These are phyloP conservation scores for Salisapilia sapeloensis DNA, from an alignment of 352 stramenopile species.

Conservation along the genomic window DNA sequence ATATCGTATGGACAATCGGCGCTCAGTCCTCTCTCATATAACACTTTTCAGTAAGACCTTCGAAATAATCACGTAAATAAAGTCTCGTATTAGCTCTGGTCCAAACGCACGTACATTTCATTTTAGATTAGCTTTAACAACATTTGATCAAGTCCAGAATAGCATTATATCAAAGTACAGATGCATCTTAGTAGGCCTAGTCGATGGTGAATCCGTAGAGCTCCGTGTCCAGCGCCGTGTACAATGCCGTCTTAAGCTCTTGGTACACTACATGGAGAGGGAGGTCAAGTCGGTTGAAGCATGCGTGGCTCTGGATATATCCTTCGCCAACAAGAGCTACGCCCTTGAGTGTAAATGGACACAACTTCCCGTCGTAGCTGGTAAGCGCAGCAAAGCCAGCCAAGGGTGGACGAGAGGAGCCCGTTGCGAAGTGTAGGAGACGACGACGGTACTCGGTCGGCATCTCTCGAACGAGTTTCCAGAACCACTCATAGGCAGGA, in stretches of 20 bases:
- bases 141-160: too few species aligned
- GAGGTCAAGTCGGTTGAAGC: constrained; percentile 86
- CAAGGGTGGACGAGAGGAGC: constrained; percentile 56
- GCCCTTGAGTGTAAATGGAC: constrained; percentile 55
- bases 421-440: constrained; percentile 69
- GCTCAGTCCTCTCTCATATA: constrained; percentile 77
- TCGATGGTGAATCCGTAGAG: constrained; percentile 46
- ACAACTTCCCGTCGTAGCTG: constrained; percentile 65
- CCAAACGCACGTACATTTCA: too few species aligned
- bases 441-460: constrained; percentile 53
- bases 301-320: constrained; percentile 59
- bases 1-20: constrained; percentile 71
- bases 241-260: constrained; percentile 51
- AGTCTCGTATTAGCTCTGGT: too few species aligned
- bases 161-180: too few species aligned
- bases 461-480: constrained; percentile 82
- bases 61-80: too few species aligned
- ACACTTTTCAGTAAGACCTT: too few species aligned
- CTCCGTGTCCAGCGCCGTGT: constrained; percentile 31
- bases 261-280: constrained; percentile 84
- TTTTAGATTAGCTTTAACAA: too few species aligned
- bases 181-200: too few species aligned
- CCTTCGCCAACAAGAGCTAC: constrained; percentile 14
- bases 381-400: constrained; percentile 54
- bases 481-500: constrained; percentile 22